Evolutionary conservation across 129 eudicot genomes (phyloP).

Genomic region (Ambrosia trifida): DNA sequence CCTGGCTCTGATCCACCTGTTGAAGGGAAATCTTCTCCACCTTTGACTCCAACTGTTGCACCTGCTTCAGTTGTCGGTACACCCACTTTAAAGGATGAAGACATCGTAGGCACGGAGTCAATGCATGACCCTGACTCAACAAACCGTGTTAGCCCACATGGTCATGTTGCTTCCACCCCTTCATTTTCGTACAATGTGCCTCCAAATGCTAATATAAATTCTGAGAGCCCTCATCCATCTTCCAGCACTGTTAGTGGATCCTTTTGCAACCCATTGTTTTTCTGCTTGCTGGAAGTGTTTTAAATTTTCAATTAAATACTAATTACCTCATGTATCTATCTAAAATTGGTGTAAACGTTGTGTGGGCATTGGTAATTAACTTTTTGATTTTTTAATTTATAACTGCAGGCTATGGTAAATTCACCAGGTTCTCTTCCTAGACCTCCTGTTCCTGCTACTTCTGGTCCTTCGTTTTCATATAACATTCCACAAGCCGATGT

Average conservation of each 20-base stretch:
- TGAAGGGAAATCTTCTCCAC: slow-evolving; percentile 30
- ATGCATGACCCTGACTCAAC: slow-evolving; percentile 22
- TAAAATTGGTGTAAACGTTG: slow-evolving; percentile 4
- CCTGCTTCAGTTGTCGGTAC: slow-evolving; percentile 23
- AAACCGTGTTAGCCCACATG: slow-evolving; percentile 31
- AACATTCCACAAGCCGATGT: slow-evolving; percentile 38
- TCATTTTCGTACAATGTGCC: slow-evolving; percentile 46
- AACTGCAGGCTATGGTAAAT: slow-evolving; percentile 40
- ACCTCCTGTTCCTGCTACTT: slow-evolving; percentile 40
- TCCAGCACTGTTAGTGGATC: slow-evolving; percentile 48
- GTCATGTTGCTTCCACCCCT: slow-evolving; percentile 35
- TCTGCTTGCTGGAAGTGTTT: slow-evolving; percentile 12
- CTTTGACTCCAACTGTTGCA: slow-evolving; percentile 30
- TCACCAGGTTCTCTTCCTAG: slow-evolving; percentile 38
- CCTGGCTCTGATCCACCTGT: slow-evolving; percentile 31
- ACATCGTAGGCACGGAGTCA: slow-evolving; percentile 20
- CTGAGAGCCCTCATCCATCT: slow-evolving; percentile 50
- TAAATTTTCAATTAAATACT: not conserved
- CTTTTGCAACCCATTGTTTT: slow-evolving; percentile 16
- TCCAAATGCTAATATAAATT: slow-evolving; percentile 38
- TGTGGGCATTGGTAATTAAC: slow-evolving; percentile 10
- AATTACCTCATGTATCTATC: slow-evolving; percentile 7
- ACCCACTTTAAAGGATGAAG: slow-evolving; percentile 28
- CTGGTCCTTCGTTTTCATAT: slow-evolving; percentile 51
- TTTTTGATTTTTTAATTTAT: slow-evolving; percentile 5